Evolutionary conservation across 1,284 basidiomycete species (phyloP).

Genomic region (Neonothopanus nambi): DNA sequence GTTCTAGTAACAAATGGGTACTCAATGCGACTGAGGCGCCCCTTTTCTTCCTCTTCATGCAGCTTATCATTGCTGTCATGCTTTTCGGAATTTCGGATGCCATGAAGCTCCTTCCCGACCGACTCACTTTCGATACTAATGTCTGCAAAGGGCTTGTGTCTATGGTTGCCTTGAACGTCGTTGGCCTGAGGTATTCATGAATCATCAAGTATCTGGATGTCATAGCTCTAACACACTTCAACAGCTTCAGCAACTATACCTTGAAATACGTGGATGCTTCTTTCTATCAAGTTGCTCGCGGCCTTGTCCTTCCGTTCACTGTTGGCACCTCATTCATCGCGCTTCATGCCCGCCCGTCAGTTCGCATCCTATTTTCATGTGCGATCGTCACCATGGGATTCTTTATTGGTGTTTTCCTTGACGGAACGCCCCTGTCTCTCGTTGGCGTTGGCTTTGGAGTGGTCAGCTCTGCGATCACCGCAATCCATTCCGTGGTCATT

Average conservation of each 20-base stretch:
- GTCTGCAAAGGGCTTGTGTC: constrained; percentile 73
- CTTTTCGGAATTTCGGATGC: constrained; percentile 69
- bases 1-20: constrained; percentile 77
- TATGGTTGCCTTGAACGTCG: constrained; percentile 72
- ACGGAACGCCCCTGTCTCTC: constrained; percentile 59
- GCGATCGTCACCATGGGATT: constrained; percentile 79
- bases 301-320: constrained; percentile 84
- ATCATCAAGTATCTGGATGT: not conserved
- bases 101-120: constrained; percentile 61
- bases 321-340: constrained; percentile 75
- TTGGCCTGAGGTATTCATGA: constrained; percentile 70
- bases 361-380: constrained; percentile 71
- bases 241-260: constrained; percentile 86
- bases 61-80: constrained; percentile 76
- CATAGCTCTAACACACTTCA: not conserved
- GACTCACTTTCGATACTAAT: constrained; percentile 57
- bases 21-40: constrained; percentile 67
- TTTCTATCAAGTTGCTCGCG: constrained; percentile 90
- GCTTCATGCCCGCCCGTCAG: constrained; percentile 71
- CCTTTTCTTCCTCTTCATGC: constrained; percentile 83
- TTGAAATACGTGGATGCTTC: constrained; percentile 91
- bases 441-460: constrained; percentile 77
- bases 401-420: constrained; percentile 82
- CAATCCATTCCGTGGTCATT: constrained; percentile 84
- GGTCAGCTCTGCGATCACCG: constrained; percentile 74